Conservation (phyloP, 2,329 filamentous ascomycete species). For the Ophiosphaerella korrae region DNA sequence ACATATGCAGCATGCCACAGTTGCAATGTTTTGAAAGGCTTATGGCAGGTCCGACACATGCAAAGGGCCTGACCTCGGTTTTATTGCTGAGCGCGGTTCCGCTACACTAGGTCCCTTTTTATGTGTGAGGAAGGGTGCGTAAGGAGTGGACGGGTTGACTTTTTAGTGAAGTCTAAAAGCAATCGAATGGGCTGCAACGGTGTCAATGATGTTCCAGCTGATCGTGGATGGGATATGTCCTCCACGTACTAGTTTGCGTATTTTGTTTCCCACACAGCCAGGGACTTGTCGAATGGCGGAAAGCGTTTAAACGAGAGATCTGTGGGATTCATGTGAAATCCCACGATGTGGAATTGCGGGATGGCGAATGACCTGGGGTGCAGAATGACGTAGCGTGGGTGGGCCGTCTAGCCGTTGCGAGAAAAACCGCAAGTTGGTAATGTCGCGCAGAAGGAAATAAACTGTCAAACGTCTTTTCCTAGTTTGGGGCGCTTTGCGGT, state of each 20-base stretch:
- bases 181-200: slow-evolving; percentile 11
- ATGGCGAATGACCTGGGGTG: slow-evolving; percentile 19
- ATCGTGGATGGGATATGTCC: not conserved
- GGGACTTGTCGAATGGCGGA: slow-evolving; percentile 33
- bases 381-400: slow-evolving; percentile 32
- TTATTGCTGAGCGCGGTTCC: not conserved
- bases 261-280: slow-evolving; percentile 29
- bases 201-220: slow-evolving; percentile 21
- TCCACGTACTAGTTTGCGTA: slow-evolving; percentile 22
- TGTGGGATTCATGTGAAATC: slow-evolving; percentile 35
- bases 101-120: not conserved
- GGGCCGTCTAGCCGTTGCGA: slow-evolving; percentile 12
- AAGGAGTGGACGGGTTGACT: not conserved
- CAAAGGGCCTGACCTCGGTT: not conserved
- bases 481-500: slow-evolving; percentile 5
- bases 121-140: not conserved
- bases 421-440: not conserved
- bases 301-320: slow-evolving; percentile 27
- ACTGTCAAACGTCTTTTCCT: not conserved
- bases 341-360: slow-evolving; percentile 19
- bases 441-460: not conserved
- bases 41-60: slow-evolving; percentile 7
- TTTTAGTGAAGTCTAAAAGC: slow-evolving; percentile 1
- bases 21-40: slow-evolving; percentile 1
- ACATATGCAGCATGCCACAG: slow-evolving; percentile 2